Conservation (phyloP, 768 basidiomycete genomes). For the Suillus spraguei region DNA sequence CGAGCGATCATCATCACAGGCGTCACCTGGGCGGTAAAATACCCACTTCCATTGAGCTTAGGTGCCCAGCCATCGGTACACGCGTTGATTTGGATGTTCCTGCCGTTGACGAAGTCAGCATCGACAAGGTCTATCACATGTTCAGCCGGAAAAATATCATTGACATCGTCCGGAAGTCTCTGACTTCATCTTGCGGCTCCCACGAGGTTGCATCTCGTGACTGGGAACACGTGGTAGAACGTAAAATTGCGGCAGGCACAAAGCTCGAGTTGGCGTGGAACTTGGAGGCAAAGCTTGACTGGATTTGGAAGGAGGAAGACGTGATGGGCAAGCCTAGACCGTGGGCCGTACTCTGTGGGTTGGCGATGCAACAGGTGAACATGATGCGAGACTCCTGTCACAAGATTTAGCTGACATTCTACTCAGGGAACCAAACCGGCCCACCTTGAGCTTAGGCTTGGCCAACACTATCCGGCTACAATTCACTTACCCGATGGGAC, state of each 20-base stretch:
- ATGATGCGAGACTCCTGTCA: conserved; percentile 1
- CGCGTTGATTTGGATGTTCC: conserved; percentile 75
- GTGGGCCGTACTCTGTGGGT: conserved; percentile 77
- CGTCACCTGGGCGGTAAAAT: conserved; percentile 71
- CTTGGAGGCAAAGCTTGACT: conserved; percentile 72
- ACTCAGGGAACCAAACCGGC: conserved; percentile 44
- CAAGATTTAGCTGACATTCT: conserved; percentile 11
- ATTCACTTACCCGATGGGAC: conserved; percentile 43
- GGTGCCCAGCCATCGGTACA: conserved; percentile 66
- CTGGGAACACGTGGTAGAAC: conserved; percentile 63
- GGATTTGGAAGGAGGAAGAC: conserved; percentile 79
- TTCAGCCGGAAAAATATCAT: conserved; percentile 68
- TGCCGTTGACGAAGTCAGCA: conserved; percentile 38
- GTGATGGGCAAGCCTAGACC: conserved; percentile 59
- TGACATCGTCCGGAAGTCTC: conserved; percentile 57
- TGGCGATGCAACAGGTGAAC: conserved; percentile 72
- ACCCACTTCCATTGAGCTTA: conserved; percentile 69
- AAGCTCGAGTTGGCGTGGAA: conserved; percentile 81
- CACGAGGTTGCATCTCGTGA: conserved; percentile 37
- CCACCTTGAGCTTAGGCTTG: conserved; percentile 73
- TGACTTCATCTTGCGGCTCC: conserved; percentile 42
- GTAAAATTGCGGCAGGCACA: conserved; percentile 54
- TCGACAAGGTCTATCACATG: conserved; percentile 43
- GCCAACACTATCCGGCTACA: conserved; percentile 62
- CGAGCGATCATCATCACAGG: conserved; percentile 42